A percentile compares a stretch with the other conserved stretches of the same genome.
phyloP scores from a whole-genome alignment of 495 filamentous ascomycete genomes.

The Neurospora sp. region DNA sequence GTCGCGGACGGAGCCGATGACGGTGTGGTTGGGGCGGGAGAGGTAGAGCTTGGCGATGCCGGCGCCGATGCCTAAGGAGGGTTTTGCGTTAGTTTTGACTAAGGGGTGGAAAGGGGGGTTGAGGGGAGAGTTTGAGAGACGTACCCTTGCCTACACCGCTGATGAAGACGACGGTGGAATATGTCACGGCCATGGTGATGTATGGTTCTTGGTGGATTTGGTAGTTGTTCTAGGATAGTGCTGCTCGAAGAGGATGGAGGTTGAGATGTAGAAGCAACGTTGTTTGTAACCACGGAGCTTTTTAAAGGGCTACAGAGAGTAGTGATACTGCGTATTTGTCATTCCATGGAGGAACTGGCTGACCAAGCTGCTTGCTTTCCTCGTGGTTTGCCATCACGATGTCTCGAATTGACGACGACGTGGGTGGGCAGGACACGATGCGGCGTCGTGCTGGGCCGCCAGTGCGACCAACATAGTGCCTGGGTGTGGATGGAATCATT shows the following conservation, averaged over 20 bases:
- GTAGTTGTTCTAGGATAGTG: background rate
- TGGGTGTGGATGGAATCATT: background rate
- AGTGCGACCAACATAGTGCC: background rate
- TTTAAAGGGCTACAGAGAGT: background rate
- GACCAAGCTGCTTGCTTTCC: background rate
- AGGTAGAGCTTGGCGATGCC: slow-evolving; percentile 14
- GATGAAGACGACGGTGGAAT: slow-evolving; percentile 9
- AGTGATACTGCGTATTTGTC: background rate
- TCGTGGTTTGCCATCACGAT: background rate
- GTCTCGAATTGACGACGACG: background rate
- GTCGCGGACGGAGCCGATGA: slow-evolving; percentile 19
- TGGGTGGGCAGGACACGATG: background rate
- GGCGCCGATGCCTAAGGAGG: slow-evolving; percentile 12
- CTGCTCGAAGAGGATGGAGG: background rate
- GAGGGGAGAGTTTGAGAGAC: background rate
- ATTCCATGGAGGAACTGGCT: background rate
- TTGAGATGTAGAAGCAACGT: background rate
- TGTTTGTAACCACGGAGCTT: background rate
- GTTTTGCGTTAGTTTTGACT: background rate
- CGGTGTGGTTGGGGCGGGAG: slow-evolving; percentile 16
- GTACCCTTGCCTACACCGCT: slow-evolving; percentile 10
- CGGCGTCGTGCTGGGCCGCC: background rate
- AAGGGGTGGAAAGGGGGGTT: background rate
- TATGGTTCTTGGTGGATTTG: background rate
- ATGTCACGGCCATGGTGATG: background rate